Percentiles rank a stretch among this genome's conserved stretches.
Conservation (phyloP, 202 grass and related monocot species). For the Brachypodium distachyon region DNA sequence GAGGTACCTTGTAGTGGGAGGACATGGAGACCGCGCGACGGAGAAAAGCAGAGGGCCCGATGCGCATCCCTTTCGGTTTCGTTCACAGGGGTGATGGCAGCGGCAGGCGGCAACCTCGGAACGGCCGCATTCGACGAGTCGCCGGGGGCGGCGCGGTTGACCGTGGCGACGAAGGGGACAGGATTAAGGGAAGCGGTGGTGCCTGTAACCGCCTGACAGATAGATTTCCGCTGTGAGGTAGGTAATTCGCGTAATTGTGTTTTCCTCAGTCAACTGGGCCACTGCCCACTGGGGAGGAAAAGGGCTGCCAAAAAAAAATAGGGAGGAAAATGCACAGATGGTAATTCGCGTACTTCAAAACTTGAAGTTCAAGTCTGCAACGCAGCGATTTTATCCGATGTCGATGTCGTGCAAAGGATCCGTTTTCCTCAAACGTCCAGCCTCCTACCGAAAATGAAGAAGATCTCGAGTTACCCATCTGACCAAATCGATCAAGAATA, state of each 20-base stretch:
- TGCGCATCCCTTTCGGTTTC: conserved; percentile 25
- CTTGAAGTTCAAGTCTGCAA: too few relatives aligned
- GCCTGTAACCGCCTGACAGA: not conserved
- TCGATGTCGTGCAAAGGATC: too few relatives aligned
- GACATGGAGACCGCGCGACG: conserved; percentile 40
- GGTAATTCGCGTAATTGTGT: not conserved
- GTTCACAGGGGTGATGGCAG: not conserved
- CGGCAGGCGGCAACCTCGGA: conserved; percentile 12
- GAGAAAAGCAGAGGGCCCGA: conserved; percentile 6
- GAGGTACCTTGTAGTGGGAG: conserved; percentile 24
- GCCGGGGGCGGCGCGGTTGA: conserved; percentile 6
- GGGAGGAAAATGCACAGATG: too few relatives aligned
- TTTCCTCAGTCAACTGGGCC: too few relatives aligned
- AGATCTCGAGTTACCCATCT: too few relatives aligned
- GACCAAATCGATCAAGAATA: too few relatives aligned
- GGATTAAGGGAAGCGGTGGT: not conserved
- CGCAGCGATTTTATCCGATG: too few relatives aligned
- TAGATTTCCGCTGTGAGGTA: not conserved
- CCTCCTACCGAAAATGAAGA: too few relatives aligned
- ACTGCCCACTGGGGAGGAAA: too few relatives aligned
- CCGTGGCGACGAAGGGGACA: not conserved
- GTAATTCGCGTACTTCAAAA: too few relatives aligned
- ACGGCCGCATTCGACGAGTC: conserved; percentile 17
- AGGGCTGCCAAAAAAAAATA: too few relatives aligned
- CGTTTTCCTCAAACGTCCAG: too few relatives aligned